Percentiles rank a stretch among this genome's conserved stretches.
Conservation (phyloP, 345 rosid species). For the Pugionium cornutum region DNA sequence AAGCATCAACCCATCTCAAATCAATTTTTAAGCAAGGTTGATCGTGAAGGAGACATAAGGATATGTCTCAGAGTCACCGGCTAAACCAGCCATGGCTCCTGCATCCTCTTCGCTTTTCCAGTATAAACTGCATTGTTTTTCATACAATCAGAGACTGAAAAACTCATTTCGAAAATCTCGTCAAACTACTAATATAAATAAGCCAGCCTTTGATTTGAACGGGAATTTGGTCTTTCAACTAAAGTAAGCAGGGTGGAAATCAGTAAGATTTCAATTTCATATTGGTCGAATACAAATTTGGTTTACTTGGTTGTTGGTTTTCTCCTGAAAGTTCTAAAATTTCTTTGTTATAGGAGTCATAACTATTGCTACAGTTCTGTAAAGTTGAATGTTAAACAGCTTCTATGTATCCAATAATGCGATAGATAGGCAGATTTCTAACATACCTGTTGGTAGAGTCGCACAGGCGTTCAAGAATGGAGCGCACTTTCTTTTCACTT, state of each 20-base stretch:
- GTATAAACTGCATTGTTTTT: constrained; percentile 57
- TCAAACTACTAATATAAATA: constrained; percentile 7
- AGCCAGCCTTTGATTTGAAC: neutral
- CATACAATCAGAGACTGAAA: constrained; percentile 6
- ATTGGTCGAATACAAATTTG: neutral
- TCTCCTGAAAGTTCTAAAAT: constrained; percentile 9
- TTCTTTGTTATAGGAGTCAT: constrained; percentile 7
- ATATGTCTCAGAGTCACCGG: constrained; percentile 73
- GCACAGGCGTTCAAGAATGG: constrained; percentile 79
- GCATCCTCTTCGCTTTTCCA: constrained; percentile 93
- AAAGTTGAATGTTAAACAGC: neutral
- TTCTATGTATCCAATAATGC: constrained; percentile 6
- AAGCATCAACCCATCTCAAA: constrained; percentile 36
- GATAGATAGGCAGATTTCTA: constrained; percentile 1
- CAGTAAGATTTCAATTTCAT: constrained; percentile 1
- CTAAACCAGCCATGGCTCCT: constrained; percentile 79
- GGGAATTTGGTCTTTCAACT: constrained; percentile 1
- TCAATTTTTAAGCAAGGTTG: constrained; percentile 61
- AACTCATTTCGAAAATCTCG: neutral
- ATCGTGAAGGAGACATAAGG: constrained; percentile 95
- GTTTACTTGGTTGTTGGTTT: constrained; percentile 1
- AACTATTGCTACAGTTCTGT: neutral
- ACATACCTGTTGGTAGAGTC: constrained; percentile 80
- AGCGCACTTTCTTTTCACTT: constrained; percentile 91
- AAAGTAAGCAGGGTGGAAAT: neutral